Base-by-base conservation (phyloP, 2,329 filamentous ascomycete genomes). In the Colletotrichum sp. region DNA sequence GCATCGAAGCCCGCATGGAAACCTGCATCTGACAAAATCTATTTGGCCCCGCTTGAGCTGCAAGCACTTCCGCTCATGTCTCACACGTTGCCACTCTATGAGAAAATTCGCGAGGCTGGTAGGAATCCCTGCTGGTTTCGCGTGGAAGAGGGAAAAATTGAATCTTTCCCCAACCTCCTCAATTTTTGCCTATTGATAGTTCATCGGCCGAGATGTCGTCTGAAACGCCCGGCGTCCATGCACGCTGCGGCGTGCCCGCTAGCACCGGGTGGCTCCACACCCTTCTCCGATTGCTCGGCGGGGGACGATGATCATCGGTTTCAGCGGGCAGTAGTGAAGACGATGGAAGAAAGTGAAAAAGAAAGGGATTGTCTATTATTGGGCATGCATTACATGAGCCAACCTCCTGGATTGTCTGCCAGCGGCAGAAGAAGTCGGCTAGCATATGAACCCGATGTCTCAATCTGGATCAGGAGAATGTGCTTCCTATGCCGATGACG, bases 181-280 rank as follows among this genome's bases (percentile, higher is more conserved):
- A 47, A 34, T 71, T 72, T 73, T 47, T 62, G n/a, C 4, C 31
- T 36, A 2, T 13, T 6, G 31, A 43, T 33, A n/a, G 8, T 59
- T 36, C 38, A 58, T 67, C 68, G 68, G 71, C 68, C 62, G 71
- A 73, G 68, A 63, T 47, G 68, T 62, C 33, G 67, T 61, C 67
- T 74, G 72, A 72, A 72, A 74, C 72, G 57, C 47, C 68, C 51
- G 62, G 47, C 57, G 68, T 66, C 68, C 24, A 54, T 73, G 62
- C 67, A 31, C 38, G 47, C 24, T 68, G 43, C 62, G 57, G 66
- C 55, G 29, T 69, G 66, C 38, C 69, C 62, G 59, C 66, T 72
- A 72, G 59, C 16, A 54, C 61, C 29, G 21, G 18, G 33, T 38
- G n/a, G 38, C 34, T 27, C 55, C 62, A 70, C 71, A 43, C 36